Percentiles rank a stretch among this genome's conserved stretches.
Conservation (phyloP, 495 filamentous ascomycete species). For the Lophiotrema nucula region DNA sequence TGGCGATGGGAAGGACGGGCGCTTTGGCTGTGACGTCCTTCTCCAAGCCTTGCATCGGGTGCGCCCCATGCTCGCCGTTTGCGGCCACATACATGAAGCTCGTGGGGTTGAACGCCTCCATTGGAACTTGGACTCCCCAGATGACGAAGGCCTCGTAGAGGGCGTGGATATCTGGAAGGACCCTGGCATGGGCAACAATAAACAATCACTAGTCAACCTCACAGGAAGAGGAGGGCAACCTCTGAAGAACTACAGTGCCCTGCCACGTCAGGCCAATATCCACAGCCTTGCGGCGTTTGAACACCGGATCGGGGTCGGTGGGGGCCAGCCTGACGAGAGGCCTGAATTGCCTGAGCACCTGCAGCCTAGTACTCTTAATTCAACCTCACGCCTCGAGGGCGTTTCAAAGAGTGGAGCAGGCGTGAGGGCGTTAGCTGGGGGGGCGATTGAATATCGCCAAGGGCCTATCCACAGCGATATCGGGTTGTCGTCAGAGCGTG, state of each 20-base stretch:
- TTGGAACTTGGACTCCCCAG: slow-evolving; percentile 48
- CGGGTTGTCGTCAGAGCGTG: slow-evolving; percentile 12
- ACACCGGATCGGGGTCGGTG: neutral
- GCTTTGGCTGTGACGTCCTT: slow-evolving; percentile 38
- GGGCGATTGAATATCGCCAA: slow-evolving; percentile 14
- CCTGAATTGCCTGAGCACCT: neutral
- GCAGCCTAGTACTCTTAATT: slow-evolving; percentile 18
- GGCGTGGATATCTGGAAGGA: slow-evolving; percentile 46
- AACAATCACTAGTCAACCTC: slow-evolving; percentile 58
- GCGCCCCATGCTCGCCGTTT: slow-evolving; percentile 40
- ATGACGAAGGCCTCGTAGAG: slow-evolving; percentile 39
- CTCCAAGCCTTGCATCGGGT: slow-evolving; percentile 31
- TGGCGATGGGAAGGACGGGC: slow-evolving; percentile 15
- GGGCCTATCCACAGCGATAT: slow-evolving; percentile 15
- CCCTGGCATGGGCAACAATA: slow-evolving; percentile 52
- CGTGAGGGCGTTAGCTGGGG: slow-evolving; percentile 12
- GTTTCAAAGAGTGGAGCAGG: slow-evolving; percentile 21
- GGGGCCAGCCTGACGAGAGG: slow-evolving; percentile 29
- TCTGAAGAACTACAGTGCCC: slow-evolving; percentile 45
- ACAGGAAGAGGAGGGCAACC: slow-evolving; percentile 48
- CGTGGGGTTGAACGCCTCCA: slow-evolving; percentile 53
- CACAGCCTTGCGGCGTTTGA: slow-evolving; percentile 6
- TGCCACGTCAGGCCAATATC: slow-evolving; percentile 30
- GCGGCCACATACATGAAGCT: slow-evolving; percentile 42
- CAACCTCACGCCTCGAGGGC: slow-evolving; percentile 25